Conservation (phyloP, 768 basidiomycete species). For the Austroboletus festivus region DNA sequence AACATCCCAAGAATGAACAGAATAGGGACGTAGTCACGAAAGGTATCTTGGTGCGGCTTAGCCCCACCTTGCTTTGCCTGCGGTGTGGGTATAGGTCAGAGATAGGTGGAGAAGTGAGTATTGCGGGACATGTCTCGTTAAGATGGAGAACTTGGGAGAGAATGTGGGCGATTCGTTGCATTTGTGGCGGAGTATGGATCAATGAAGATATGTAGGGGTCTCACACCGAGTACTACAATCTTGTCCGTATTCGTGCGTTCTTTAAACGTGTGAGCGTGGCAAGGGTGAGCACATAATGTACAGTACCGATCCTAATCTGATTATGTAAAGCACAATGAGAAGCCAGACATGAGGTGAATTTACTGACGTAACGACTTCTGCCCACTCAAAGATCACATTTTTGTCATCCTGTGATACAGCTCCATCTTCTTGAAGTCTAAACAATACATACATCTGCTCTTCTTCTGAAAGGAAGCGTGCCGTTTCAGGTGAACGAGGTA, state of each 20-base stretch:
- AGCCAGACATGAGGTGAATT: constrained; percentile 55
- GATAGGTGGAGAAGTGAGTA: constrained; percentile 31
- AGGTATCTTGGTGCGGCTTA: constrained; percentile 42
- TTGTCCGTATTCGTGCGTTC: too few relatives aligned
- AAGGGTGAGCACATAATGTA: too few relatives aligned
- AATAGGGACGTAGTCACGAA: constrained; percentile 64
- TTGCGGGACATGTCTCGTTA: constrained; percentile 35
- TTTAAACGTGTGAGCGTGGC: too few relatives aligned
- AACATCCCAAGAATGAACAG: constrained; percentile 38
- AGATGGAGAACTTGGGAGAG: constrained; percentile 65
- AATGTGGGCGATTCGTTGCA: constrained; percentile 55
- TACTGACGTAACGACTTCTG: constrained; percentile 47
- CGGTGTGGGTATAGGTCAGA: constrained; percentile 63
- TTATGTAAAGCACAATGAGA: too few relatives aligned
- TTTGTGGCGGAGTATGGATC: constrained; percentile 71
- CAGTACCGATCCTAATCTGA: too few relatives aligned
- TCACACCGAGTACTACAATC: too few relatives aligned
- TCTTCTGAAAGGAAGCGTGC: constrained; percentile 49
- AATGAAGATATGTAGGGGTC: constrained; percentile 14
- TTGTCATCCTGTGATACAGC: constrained; percentile 40
- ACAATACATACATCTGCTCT: constrained; percentile 47
- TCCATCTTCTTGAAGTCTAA: constrained; percentile 20
- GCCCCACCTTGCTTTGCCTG: constrained; percentile 45
- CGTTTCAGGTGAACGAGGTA: constrained; percentile 42
- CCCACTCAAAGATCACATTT: constrained; percentile 52